Evolutionary conservation across 495 filamentous ascomycete species (phyloP), one percentile per base, ranked within the genome.

Genomic region (Chaetomidium leptoderma): DNA sequence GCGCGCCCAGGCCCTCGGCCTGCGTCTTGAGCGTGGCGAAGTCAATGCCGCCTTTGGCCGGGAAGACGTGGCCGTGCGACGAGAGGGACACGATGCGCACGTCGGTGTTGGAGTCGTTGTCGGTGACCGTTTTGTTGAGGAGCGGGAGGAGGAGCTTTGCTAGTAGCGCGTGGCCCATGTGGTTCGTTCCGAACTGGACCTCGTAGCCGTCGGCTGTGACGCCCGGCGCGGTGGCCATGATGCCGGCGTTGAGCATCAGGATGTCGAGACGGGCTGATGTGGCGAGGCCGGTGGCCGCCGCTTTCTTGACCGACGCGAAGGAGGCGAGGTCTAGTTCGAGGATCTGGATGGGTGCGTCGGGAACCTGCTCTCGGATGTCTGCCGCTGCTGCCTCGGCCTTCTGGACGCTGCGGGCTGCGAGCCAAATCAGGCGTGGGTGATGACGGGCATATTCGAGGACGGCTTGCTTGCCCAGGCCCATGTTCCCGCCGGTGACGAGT

Each of bases 131-230:
- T 26, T 72, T 63, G 24, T 74, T 70, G n/a, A 91, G 68, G 1
- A 73, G 74, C 0, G 85, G 80, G 8, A 89, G 73, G 7, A 91
- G 72, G 7, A 85, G 71, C 45, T 80, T 78, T 21, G 82, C 84
- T 26, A 91, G 73, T 8, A 89, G 75, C 37, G 82, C 83, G 61
- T 88, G 86, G 6, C 81, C 83, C 55, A 90, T 67, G 65, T 91
- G 81, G 64, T 91, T 91, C 5, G 82, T 84, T n/a, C 82, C 85
- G 57, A 90, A 83, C 54, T 88, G 83, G 30, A 83, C 75, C 63
- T 91, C 86, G 64, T 83, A 85, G n/a, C 86, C 85, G 21, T 89
- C 83, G 13, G 75, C 65, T 7, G 86, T 89, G 6, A 72, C 63
- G 0, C 68, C 68, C 0, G 71, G 69, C 3, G 82, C 75, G 10